Conservation (phyloP, 768 basidiomycete species). For the Galerina sulciceps region DNA sequence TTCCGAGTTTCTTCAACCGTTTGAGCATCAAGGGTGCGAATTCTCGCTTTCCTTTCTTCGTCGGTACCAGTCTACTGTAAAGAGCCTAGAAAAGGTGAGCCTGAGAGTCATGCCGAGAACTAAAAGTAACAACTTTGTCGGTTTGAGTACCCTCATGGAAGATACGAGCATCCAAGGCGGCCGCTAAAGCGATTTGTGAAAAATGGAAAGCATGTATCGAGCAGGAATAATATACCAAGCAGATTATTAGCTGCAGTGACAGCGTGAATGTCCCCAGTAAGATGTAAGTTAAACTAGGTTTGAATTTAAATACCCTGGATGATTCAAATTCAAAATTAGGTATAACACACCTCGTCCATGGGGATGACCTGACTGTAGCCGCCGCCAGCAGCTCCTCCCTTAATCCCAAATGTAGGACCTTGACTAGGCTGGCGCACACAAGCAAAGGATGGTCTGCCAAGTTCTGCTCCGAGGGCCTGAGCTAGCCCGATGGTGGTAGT, state of each 20-base stretch:
- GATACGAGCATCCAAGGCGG: slow-evolving; percentile 95
- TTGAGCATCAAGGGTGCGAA: slow-evolving; percentile 97
- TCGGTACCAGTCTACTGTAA: slow-evolving; percentile 88
- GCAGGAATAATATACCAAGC: slow-evolving; percentile 57
- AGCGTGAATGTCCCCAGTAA: slow-evolving; percentile 98
- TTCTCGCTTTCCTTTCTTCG: slow-evolving; percentile 92
- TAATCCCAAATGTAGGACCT: slow-evolving; percentile 98
- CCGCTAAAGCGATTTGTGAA: slow-evolving; percentile 53
- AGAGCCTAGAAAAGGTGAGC: slow-evolving; percentile 54
- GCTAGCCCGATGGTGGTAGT: slow-evolving; percentile 97
- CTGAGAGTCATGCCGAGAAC: not conserved
- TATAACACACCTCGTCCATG: slow-evolving; percentile 88
- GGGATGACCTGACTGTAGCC: slow-evolving; percentile 99
- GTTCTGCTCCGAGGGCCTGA: slow-evolving; percentile 94
- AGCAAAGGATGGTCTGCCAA: slow-evolving; percentile 91
- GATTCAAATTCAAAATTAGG: not conserved
- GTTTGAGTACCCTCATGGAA: slow-evolving; percentile 97
- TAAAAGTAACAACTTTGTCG: slow-evolving; percentile 66
- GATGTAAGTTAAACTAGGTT: slow-evolving; percentile 86
- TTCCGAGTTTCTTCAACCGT: slow-evolving; percentile 92
- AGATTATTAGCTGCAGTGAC: slow-evolving; percentile 97
- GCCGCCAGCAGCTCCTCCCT: slow-evolving; percentile 97
- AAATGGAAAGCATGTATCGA: not conserved
- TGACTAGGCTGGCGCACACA: slow-evolving; percentile 98
- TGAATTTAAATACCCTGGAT: slow-evolving; percentile 2